These are phyloP conservation scores for Geotrichum australiense DNA, from an alignment of 1,139 yeast genomes.

Conservation along the genomic window DNA sequence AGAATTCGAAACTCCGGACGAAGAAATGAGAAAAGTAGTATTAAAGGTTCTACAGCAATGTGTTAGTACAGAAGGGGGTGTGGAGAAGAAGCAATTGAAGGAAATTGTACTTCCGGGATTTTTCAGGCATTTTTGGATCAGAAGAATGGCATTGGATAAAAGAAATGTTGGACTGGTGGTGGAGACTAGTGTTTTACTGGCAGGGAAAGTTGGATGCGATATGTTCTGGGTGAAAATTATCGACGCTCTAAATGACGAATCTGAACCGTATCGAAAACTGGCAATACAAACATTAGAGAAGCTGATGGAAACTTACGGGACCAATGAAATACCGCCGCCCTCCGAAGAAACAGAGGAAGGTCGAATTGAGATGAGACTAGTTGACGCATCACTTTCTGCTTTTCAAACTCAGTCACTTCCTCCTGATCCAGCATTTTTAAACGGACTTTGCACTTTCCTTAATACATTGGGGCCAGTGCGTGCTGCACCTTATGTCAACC, in stretches of 20 bases:
- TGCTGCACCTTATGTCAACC: slow-evolving; percentile 65
- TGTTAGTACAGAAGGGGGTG: slow-evolving; percentile 42
- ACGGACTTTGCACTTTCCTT: slow-evolving; percentile 61
- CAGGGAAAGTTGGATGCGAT: slow-evolving; percentile 61
- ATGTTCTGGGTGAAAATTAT: slow-evolving; percentile 54
- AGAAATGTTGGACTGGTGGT: slow-evolving; percentile 55
- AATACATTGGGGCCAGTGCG: slow-evolving; percentile 56
- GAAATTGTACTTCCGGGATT: slow-evolving; percentile 56
- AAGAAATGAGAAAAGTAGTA: slow-evolving; percentile 77
- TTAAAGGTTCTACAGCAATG: slow-evolving; percentile 56
- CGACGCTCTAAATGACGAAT: slow-evolving; percentile 64
- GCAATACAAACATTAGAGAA: slow-evolving; percentile 61
- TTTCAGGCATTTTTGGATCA: slow-evolving; percentile 64
- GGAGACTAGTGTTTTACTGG: slow-evolving; percentile 63
- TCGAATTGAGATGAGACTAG: slow-evolving; percentile 55
- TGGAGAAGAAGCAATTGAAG: slow-evolving; percentile 42
- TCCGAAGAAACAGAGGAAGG: slow-evolving; percentile 27
- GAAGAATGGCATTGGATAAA: slow-evolving; percentile 45
- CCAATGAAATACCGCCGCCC: slow-evolving; percentile 40
- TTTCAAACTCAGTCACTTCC: slow-evolving; percentile 69
- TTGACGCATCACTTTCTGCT: slow-evolving; percentile 80
- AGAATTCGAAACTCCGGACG: slow-evolving; percentile 79
- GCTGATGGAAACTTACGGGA: slow-evolving; percentile 42
- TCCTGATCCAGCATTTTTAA: slow-evolving; percentile 45
- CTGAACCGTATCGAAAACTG: slow-evolving; percentile 75